Evolutionary conservation across 345 rosid genomes (phyloP).

Genomic region (Camelina hispida): DNA sequence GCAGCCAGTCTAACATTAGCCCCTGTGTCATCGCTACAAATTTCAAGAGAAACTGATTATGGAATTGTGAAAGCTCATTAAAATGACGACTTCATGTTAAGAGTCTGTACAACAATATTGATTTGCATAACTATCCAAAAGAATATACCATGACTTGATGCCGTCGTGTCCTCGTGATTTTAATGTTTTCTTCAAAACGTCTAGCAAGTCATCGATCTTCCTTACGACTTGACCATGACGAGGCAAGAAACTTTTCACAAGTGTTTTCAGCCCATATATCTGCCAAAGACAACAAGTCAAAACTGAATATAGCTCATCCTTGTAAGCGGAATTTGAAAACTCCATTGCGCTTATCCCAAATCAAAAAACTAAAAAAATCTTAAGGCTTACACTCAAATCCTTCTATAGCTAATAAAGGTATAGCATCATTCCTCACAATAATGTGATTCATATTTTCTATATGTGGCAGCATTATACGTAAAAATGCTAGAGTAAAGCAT

Average conservation of each 20-base stretch:
- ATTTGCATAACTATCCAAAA: constrained; percentile 28
- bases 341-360: constrained; percentile 16
- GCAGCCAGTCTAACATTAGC: constrained; percentile 73
- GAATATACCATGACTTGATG: constrained; percentile 59
- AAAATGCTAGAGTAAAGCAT: constrained; percentile 14
- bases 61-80: constrained; percentile 21
- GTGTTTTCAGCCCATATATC: constrained; percentile 84
- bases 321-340: constrained; percentile 12
- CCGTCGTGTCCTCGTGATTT: constrained; percentile 50
- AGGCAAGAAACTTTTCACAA: constrained; percentile 85
- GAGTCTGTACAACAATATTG: constrained; percentile 22
- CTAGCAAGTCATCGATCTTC: constrained; percentile 59
- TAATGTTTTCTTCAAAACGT: constrained; percentile 61
- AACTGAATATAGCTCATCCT: constrained; percentile 18
- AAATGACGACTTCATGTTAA: constrained; percentile 3
- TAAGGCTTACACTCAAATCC: constrained; percentile 11
- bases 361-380: constrained; percentile 3
- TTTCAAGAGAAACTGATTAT: constrained; percentile 27
- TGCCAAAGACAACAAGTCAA: constrained; percentile 47
- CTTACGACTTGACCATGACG: constrained; percentile 57
- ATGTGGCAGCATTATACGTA: constrained; percentile 24
- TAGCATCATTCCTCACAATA: constrained; percentile 13
- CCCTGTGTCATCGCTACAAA: constrained; percentile 58
- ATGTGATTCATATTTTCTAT: constrained; percentile 9
- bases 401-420: constrained; percentile 23